Base-by-base conservation (phyloP, 176 grass and related monocot species). In the maize (Zea mays) region DNA sequence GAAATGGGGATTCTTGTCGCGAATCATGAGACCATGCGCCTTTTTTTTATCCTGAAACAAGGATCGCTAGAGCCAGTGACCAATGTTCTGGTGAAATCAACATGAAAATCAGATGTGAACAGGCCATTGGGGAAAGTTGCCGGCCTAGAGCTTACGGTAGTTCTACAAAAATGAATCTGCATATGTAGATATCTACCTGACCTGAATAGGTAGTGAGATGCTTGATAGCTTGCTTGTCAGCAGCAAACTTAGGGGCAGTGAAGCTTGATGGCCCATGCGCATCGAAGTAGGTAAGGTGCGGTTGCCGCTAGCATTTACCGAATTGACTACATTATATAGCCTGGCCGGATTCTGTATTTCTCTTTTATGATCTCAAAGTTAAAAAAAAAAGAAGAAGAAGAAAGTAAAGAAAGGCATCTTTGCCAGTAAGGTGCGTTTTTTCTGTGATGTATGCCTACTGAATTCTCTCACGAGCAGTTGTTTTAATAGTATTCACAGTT, bases 201-300 rank as follows among this genome's bases (percentile, higher is more conserved):
- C 7, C 46, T 67, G 21, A 57, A 27, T 27, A 27, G 27, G 27
- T 27, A 27, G 27, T 27, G 27, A 27, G 27, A 27, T 27, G 27
- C 27, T 27, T 27, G 0, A 27, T 27, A 27, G 27, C 3, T 34
- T 5, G 27, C 1, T 74, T 75, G 15, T 37, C 61, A 74, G 38
- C 9, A 56, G 8, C 11, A 19, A 4, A 27, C 27, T 27, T 27
- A 27, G 17, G 14, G 9, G 37, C 35, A 21, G 19, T 16, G 7
- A 8, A 62, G 19, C 11, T 46, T 60, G 39, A 61, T 75, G 56
- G 42, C 20, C 5, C 3, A 0, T 44, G 5, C 40, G 17, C 65
- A 67, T 59, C 19, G 1, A 62, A 61, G 21, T 71, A 50, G 78
- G 78, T 62, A 21, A 71, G 8, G 34, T 63, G 79, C 11, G 34